phyloP scores from a whole-genome alignment of 2,329 filamentous ascomycete species.

The Pseudogymnoascus sp. region DNA sequence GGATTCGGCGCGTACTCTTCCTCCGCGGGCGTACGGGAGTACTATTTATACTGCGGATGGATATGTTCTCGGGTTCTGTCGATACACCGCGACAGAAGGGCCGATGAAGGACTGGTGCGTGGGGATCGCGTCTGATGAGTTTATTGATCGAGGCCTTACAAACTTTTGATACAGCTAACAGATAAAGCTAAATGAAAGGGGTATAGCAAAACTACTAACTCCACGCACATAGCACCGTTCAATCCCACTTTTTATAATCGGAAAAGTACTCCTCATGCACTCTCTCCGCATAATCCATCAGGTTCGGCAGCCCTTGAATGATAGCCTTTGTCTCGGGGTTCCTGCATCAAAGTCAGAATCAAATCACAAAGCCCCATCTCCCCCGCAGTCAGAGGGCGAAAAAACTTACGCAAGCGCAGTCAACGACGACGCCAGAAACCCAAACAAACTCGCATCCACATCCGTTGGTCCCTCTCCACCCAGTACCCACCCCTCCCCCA shows the following conservation, averaged over 20 bases:
- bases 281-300: slow-evolving; percentile 47
- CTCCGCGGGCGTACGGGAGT: background rate
- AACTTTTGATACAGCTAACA: background rate
- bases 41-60: background rate
- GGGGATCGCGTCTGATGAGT: background rate
- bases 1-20: background rate
- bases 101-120: slow-evolving; percentile 8
- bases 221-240: background rate
- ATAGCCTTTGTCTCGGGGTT: slow-evolving; percentile 39
- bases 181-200: background rate
- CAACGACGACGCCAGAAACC: slow-evolving; percentile 46
- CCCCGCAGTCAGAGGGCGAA: too few relatives aligned
- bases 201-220: background rate
- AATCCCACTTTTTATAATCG: slow-evolving; percentile 41
- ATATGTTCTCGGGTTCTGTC: slow-evolving; percentile 4
- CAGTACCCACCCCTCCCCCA: slow-evolving; percentile 43
- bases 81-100: background rate
- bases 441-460: slow-evolving; percentile 49
- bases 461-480: slow-evolving; percentile 47
- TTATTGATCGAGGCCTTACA: background rate
- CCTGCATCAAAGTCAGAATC: slow-evolving; percentile 25
- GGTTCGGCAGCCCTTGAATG: slow-evolving; percentile 38
- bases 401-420: slow-evolving; percentile 44
- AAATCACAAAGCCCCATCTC: background rate
- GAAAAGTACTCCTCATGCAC: slow-evolving; percentile 51